Base-by-base conservation (phyloP, 805 yeast species). In the Kuraishia hungarica region DNA sequence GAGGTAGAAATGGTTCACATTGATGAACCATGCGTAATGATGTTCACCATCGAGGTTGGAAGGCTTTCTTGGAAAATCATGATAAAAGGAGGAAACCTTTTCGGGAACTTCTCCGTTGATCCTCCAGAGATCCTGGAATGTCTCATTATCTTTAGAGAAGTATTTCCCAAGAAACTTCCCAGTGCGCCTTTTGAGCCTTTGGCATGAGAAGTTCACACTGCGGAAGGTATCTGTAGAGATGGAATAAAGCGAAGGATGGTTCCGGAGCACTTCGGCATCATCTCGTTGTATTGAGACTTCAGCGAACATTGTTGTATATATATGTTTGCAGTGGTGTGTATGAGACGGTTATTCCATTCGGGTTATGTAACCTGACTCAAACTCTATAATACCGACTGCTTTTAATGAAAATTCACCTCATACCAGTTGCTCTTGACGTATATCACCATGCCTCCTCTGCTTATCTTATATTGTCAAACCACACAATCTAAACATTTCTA, bases 61-160 rank as follows among this genome's bases (percentile, higher is more conserved):
- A 2, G 70, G 62, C 28, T 65, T 66, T 55, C 66, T 67, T 4
- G 72, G 71, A 54, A 61, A 68, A 52, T 66, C 68, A 50, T 64
- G 62, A 55, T 68, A 68, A 56, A 69, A 69, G 52, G 62, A 60
- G 50, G 58, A 61, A 11, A 62, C 56, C 50, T 62, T 57, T 51
- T 66, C 65, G 2, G 71, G 71, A 6, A 64, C 64, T 39, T 62
- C 66, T 22, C 60, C 62, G 47, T 62, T 67, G 3, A 60, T 50
- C 29, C 61, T 58, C 68, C 69, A 65, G n/a, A 67, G 53, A 2
- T 60, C 62, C 54, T 59, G 59, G 56, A 67, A 66, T 17, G 56
- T 54, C 13, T 64, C 69, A 20, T 62, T 62, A 53, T 66, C 68
- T 52, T 68, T 68, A 53, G 60, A 59, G 17, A 64, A 23, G 52